These are phyloP conservation scores for Melampsora larici-populina DNA, from an alignment of 1,284 basidiomycete genomes.

Conservation along the genomic window DNA sequence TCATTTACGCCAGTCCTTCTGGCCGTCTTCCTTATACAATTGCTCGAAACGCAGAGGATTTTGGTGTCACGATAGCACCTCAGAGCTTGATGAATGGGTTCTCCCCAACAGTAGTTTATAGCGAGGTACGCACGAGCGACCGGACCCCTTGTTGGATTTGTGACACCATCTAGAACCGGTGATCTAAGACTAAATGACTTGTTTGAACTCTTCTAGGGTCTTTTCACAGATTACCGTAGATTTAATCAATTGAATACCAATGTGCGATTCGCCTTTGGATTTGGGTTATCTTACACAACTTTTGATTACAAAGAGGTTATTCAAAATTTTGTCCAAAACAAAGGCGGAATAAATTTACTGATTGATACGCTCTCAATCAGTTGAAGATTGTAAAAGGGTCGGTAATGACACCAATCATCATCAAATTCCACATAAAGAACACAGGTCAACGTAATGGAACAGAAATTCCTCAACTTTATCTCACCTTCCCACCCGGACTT, in stretches of 20 bases:
- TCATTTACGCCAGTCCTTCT: not conserved
- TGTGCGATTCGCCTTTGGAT: slow-evolving; percentile 35
- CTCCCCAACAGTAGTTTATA: not conserved
- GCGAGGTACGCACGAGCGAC: slow-evolving; percentile 53
- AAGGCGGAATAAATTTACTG: not conserved
- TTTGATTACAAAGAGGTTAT: slow-evolving; percentile 23
- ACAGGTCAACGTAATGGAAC: slow-evolving; percentile 8
- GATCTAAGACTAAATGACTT: no score
- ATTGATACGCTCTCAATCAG: not conserved
- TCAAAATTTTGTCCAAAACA: not conserved
- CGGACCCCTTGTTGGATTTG: not conserved
- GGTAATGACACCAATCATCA: not conserved
- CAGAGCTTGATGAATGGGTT: not conserved
- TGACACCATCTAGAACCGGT: no score
- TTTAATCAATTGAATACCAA: slow-evolving; percentile 24
- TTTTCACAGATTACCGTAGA: slow-evolving; percentile 24
- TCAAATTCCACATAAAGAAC: slow-evolving; percentile 29
- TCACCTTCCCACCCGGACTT: slow-evolving; percentile 21
- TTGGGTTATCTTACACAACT: slow-evolving; percentile 40
- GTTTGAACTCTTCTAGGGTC: not conserved
- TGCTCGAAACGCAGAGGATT: slow-evolving; percentile 47
- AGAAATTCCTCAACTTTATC: slow-evolving; percentile 40
- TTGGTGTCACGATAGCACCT: slow-evolving; percentile 36
- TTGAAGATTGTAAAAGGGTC: not conserved
- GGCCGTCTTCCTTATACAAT: slow-evolving; percentile 48